phyloP scores from a whole-genome alignment of 306 rosid genomes.

The Pyrus betulifolia region DNA sequence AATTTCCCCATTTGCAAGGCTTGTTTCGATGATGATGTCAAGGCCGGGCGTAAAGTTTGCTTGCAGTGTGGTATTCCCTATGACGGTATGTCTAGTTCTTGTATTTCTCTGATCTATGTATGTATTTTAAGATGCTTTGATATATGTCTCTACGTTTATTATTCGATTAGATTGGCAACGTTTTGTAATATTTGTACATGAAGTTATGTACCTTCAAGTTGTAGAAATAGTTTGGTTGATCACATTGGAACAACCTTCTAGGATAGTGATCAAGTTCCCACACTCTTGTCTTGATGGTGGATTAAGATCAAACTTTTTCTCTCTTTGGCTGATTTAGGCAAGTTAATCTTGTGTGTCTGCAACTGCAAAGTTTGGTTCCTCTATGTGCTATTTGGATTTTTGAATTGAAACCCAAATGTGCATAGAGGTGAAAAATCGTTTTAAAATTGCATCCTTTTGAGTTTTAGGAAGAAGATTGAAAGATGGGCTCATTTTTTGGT shows the following conservation, averaged over 20 bases:
- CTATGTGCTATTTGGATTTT: not conserved
- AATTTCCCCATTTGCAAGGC: conserved; percentile 73
- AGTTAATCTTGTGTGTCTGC: not conserved
- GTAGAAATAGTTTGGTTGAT: not conserved
- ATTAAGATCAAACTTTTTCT: not conserved
- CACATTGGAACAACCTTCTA: not conserved
- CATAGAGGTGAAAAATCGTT: not conserved
- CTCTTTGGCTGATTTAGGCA: not conserved
- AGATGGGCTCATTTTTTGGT: not conserved
- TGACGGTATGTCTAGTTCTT: conserved; percentile 32
- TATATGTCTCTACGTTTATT: not conserved
- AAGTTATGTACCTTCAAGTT: not conserved
- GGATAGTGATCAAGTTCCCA: not conserved
- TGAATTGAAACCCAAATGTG: not conserved
- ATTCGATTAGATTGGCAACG: not conserved
- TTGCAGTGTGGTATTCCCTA: conserved; percentile 72
- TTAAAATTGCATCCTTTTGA: not conserved
- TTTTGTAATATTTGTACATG: not conserved
- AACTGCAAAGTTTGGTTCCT: not conserved
- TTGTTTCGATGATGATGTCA: conserved; percentile 61
- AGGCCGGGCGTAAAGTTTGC: conserved; percentile 74
- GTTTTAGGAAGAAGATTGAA: not conserved
- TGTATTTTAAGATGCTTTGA: not conserved
- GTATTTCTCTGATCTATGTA: not conserved
- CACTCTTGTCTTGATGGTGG: not conserved